A percentile compares a stretch with the other conserved stretches of the same genome.
These are phyloP conservation scores for Musa acuminata DNA, from an alignment of 176 grass and related monocot genomes.

Conservation along the genomic window DNA sequence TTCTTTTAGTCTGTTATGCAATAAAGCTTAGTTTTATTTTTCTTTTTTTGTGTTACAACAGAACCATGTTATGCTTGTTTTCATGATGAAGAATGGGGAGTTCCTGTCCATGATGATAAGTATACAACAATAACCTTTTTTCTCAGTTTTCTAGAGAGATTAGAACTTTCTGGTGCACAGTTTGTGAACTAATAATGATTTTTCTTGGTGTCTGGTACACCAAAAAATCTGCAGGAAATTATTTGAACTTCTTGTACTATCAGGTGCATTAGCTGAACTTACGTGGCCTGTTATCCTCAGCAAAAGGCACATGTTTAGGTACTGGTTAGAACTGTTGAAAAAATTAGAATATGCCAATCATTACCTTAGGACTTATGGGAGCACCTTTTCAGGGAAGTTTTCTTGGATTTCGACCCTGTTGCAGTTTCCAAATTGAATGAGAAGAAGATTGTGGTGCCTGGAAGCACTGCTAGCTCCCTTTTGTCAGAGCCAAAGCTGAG, in stretches of 20 bases:
- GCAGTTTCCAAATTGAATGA: slow-evolving; percentile 13
- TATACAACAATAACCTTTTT: slow-evolving; percentile 20
- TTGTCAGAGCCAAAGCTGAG: slow-evolving; percentile 8
- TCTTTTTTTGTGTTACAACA: slow-evolving; percentile 28
- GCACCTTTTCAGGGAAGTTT: background rate
- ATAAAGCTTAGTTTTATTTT: slow-evolving; percentile 2
- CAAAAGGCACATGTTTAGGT: slow-evolving; percentile 15
- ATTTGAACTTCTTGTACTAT: slow-evolving; percentile 14
- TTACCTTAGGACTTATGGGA: background rate
- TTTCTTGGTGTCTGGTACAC: background rate
- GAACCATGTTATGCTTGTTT: slow-evolving; percentile 70
- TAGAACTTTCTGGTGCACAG: background rate
- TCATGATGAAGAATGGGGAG: slow-evolving; percentile 95
- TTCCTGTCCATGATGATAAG: slow-evolving; percentile 83
- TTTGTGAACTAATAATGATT: background rate
- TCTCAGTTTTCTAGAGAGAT: background rate
- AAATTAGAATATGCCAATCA: background rate
- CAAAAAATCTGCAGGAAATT: background rate
- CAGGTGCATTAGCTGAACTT: slow-evolving; percentile 13
- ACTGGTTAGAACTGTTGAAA: background rate
- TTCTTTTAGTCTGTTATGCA: background rate
- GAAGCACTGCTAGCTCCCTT: slow-evolving; percentile 2
- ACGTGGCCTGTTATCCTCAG: slow-evolving; percentile 8
- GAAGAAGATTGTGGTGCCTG: slow-evolving; percentile 13
- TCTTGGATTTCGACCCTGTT: slow-evolving; percentile 10